Evolutionary conservation across 306 rosid genomes (phyloP).

Genomic region (Acacia melanoxylon): DNA sequence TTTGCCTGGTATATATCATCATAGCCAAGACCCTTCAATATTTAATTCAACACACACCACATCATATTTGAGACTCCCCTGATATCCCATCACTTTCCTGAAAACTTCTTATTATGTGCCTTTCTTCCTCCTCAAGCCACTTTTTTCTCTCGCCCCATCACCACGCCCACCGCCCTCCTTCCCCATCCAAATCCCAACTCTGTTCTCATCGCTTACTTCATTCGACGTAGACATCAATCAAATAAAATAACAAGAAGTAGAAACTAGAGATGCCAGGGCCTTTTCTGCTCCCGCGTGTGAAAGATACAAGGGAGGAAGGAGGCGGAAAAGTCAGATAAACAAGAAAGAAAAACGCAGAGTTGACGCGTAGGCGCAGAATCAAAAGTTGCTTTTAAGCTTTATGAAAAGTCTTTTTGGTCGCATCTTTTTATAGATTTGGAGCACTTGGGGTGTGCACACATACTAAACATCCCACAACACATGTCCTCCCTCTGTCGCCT

Average conservation of each 20-base stretch:
- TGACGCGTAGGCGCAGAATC: slow-evolving; percentile 25
- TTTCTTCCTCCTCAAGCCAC: slow-evolving; percentile 42
- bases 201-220: neutral
- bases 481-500: slow-evolving; percentile 59
- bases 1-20: no score
- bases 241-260: neutral
- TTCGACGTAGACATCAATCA: neutral
- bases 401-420: slow-evolving; percentile 15
- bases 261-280: neutral
- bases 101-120: slow-evolving; percentile 45
- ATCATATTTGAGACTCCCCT: slow-evolving; percentile 2
- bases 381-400: slow-evolving; percentile 30
- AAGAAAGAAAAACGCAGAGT: neutral
- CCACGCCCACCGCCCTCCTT: neutral
- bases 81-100: slow-evolving; percentile 52
- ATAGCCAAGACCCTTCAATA: no score
- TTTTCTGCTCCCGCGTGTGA: neutral
- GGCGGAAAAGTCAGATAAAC: neutral
- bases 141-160: slow-evolving; percentile 33
- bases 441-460: slow-evolving; percentile 45
- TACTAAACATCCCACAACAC: slow-evolving; percentile 32
- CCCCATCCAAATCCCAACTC: neutral
- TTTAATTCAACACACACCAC: no score
- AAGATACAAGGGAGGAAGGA: neutral
- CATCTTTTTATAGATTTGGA: slow-evolving; percentile 19